Evolutionary conservation across 2,329 filamentous ascomycete genomes (phyloP).

Genomic region (Paramyrothecium roridum): DNA sequence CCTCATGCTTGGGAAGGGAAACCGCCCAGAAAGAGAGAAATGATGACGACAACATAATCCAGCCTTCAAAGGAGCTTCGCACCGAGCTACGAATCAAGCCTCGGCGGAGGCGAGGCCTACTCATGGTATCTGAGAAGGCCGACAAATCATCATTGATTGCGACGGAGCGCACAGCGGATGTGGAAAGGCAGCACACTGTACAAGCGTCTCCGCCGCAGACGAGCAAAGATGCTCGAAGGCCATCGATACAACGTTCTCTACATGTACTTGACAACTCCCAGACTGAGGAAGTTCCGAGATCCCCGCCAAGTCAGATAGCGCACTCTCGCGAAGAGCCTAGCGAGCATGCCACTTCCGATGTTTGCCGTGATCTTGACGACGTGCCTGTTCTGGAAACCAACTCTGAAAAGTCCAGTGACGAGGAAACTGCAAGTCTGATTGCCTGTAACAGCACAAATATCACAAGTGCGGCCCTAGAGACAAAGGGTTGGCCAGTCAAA

Average conservation of each 20-base stretch:
- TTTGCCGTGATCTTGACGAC: too few species aligned
- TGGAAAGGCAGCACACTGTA: background rate
- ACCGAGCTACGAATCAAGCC: constrained; percentile 46
- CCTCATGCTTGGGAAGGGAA: background rate
- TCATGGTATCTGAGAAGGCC: constrained; percentile 38
- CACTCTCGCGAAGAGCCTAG: too few species aligned
- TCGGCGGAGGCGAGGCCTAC: constrained; percentile 43
- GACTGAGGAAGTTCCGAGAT: background rate
- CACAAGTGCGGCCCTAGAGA: too few species aligned
- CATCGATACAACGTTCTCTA: too few species aligned
- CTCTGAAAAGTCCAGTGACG: too few species aligned
- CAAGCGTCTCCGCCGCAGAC: background rate
- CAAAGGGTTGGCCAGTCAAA: too few species aligned
- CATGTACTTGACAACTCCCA: too few species aligned
- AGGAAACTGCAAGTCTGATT: too few species aligned
- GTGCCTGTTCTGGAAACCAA: too few species aligned
- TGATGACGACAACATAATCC: background rate
- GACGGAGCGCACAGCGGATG: background rate
- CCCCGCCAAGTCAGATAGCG: background rate
- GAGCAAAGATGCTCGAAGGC: too few species aligned
- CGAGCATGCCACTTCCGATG: too few species aligned
- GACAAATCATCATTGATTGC: background rate
- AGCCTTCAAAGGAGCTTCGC: constrained; percentile 1
- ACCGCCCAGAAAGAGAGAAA: background rate
- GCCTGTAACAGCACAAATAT: too few species aligned